Conservation (phyloP, 805 yeast genomes). For the Saccharomycopsis sp. region DNA sequence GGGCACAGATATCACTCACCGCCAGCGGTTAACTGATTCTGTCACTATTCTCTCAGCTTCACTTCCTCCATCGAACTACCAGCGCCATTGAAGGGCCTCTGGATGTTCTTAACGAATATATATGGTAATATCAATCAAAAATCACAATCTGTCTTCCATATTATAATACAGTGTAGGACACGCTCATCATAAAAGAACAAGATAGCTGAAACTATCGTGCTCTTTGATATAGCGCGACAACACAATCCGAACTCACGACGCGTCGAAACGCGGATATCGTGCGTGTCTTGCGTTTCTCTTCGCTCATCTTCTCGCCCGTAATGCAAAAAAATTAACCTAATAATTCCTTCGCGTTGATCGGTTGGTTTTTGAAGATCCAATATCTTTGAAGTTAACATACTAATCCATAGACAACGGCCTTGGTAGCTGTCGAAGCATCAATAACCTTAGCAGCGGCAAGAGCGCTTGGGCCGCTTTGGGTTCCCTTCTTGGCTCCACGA, state of each 20-base stretch:
- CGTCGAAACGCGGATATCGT: too few relatives aligned
- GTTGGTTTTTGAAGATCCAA: too few relatives aligned
- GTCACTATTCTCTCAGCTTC: not conserved
- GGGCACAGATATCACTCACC: not conserved
- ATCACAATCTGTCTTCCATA: not conserved
- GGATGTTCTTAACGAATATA: not conserved
- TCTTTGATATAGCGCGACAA: not conserved
- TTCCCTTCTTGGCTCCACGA: conserved; percentile 27
- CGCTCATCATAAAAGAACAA: not conserved
- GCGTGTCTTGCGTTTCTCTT: too few relatives aligned
- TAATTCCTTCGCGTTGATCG: not conserved
- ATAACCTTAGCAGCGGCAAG: conserved; percentile 28
- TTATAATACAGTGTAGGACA: not conserved
- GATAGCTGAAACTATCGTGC: not conserved
- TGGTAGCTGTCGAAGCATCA: conserved; percentile 57
- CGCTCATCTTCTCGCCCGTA: not conserved
- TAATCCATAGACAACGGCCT: conserved; percentile 78
- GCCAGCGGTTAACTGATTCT: not conserved
- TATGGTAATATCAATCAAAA: not conserved
- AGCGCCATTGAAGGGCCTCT: not conserved
- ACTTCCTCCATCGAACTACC: not conserved
- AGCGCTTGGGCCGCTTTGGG: conserved; percentile 29
- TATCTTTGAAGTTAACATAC: conserved; percentile 26
- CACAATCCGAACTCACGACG: too few relatives aligned
- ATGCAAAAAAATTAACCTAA: not conserved